A percentile compares a stretch with the other conserved stretches of the same genome.
Conservation (phyloP, 495 filamentous ascomycete genomes). For the Talaromyces ruber region DNA sequence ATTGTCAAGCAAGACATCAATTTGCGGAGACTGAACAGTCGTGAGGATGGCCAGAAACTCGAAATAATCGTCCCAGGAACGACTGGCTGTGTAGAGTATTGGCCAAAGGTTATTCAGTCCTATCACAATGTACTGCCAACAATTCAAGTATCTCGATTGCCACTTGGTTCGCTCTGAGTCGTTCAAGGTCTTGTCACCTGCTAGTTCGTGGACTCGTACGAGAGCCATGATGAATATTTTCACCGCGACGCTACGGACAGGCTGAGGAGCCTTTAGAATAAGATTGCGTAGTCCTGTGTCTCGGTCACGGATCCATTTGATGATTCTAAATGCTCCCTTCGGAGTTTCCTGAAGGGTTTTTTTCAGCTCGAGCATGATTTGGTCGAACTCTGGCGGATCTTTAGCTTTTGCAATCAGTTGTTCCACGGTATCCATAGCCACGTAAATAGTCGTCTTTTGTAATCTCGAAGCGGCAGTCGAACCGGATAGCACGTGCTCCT, state of each 20-base stretch:
- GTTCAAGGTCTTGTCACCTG: conserved; percentile 23
- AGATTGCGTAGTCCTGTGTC: conserved; percentile 54
- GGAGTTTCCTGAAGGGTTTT: conserved; percentile 37
- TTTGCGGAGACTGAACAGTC: conserved; percentile 44
- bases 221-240: conserved; percentile 45
- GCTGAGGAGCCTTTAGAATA: conserved; percentile 54
- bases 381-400: conserved; percentile 54
- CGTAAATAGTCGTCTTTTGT: conserved; percentile 53
- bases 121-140: conserved; percentile 48
- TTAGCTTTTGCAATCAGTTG: conserved; percentile 70
- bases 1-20: conserved; percentile 42
- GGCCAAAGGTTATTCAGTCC: conserved; percentile 45
- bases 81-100: conserved; percentile 43
- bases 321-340: conserved; percentile 26
- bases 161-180: conserved; percentile 20
- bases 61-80: conserved; percentile 78
- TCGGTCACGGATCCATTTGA: conserved; percentile 55
- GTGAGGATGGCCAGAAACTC: conserved; percentile 55
- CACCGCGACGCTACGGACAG: conserved; percentile 51
- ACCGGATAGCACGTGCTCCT: conserved; percentile 27
- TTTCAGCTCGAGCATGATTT: conserved; percentile 44
- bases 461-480: conserved; percentile 43
- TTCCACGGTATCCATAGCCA: conserved; percentile 67
- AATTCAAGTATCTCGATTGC: conserved; percentile 21
- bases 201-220: conserved; percentile 39